Conservation (phyloP, 257 asterid genomes). For the Pogostemon cablin region DNA sequence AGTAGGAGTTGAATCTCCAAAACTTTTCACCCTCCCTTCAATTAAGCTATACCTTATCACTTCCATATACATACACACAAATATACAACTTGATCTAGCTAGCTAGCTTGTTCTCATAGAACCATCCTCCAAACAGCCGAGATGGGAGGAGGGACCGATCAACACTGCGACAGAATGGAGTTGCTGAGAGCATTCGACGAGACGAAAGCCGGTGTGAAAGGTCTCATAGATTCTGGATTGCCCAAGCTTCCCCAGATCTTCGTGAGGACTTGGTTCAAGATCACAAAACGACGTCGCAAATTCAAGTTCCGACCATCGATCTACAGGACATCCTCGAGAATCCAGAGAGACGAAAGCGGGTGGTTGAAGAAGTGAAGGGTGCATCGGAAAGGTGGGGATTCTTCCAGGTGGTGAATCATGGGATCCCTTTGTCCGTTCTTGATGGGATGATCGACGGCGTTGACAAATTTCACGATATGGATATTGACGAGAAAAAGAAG, state of each 20-base stretch:
- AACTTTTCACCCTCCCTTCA: too few relatives aligned
- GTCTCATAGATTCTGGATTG: conserved; percentile 47
- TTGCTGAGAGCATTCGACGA: conserved; percentile 50
- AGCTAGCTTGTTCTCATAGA: too few relatives aligned
- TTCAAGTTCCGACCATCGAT: conserved; percentile 52
- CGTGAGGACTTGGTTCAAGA: conserved; percentile 35
- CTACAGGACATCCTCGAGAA: conserved; percentile 30
- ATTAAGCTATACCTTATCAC: too few relatives aligned
- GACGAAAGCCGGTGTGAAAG: conserved; percentile 56
- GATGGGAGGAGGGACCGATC: conserved; percentile 27
- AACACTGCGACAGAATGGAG: conserved; percentile 29
- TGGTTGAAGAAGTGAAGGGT: conserved; percentile 33
- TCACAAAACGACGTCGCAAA: neutral
- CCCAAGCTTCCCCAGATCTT: conserved; percentile 48
- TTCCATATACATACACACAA: too few relatives aligned
- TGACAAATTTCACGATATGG: conserved; percentile 42
- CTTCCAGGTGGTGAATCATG: conserved; percentile 57
- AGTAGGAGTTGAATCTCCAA: too few relatives aligned
- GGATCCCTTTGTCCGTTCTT: conserved; percentile 34
- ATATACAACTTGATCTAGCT: too few relatives aligned
- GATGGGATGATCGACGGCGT: conserved; percentile 42
- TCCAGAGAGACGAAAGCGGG: conserved; percentile 21
- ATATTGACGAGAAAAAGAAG: conserved; percentile 42
- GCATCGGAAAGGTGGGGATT: conserved; percentile 56
- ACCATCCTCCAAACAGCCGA: neutral